phyloP scores from a whole-genome alignment of 2,329 filamentous ascomycete species.

The Fonsecaea erecta region DNA sequence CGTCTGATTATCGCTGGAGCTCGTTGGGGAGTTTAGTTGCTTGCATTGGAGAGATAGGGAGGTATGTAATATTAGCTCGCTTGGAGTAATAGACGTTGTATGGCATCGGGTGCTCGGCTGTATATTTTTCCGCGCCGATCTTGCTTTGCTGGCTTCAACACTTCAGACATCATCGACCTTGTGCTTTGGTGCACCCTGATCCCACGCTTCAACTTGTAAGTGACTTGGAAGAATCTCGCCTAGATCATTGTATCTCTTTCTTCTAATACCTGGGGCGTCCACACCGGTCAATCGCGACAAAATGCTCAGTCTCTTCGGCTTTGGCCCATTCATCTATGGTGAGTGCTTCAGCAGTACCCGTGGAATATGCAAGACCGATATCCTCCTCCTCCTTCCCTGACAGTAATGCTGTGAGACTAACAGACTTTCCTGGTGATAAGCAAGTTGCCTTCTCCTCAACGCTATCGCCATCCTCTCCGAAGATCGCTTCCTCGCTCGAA shows the following conservation, averaged over 20 bases:
- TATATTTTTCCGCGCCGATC: conserved; percentile 2
- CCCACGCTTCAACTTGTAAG: background rate
- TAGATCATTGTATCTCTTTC: background rate
- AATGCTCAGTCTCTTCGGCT: conserved; percentile 41
- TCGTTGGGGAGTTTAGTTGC: too few species aligned
- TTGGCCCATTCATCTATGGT: conserved; percentile 40
- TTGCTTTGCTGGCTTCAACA: conserved; percentile 7
- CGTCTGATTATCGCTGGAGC: background rate
- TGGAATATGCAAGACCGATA: background rate
- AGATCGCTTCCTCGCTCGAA: conserved; percentile 88
- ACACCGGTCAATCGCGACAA: background rate
- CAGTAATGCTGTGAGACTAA: conserved; percentile 8
- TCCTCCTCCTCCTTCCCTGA: background rate
- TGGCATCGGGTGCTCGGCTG: background rate
- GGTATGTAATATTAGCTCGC: too few species aligned
- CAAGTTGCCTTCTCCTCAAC: conserved; percentile 74
- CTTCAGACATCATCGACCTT: background rate
- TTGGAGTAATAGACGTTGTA: too few species aligned
- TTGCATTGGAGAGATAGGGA: background rate
- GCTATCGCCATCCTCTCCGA: conserved; percentile 91
- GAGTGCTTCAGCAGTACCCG: background rate
- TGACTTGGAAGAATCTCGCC: background rate
- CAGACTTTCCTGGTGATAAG: too few species aligned
- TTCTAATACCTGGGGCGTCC: background rate
- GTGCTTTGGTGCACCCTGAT: background rate